phyloP scores from a whole-genome alignment of 2,329 filamentous ascomycete species.

The Stachybotrys echinatus region DNA sequence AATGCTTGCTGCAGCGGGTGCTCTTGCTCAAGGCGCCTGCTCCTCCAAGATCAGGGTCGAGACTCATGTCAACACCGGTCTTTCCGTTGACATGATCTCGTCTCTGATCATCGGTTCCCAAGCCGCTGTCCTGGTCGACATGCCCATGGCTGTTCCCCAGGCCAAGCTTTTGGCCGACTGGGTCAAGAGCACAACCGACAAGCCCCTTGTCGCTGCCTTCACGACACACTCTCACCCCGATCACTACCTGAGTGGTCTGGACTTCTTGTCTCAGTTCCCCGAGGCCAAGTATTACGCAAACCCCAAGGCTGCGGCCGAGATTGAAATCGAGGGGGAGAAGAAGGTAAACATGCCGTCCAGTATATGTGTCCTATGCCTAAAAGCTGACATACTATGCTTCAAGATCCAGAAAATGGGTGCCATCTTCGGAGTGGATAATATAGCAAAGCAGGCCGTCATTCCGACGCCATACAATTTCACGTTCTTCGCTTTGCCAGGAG shows the following conservation, averaged over 20 bases:
- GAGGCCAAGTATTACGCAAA: slow-evolving; percentile 7
- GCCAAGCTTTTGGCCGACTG: slow-evolving; percentile 6
- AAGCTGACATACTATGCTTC: no score
- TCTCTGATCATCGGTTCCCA: slow-evolving; percentile 9
- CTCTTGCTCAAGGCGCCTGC: no score
- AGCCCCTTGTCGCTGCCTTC: slow-evolving; percentile 9
- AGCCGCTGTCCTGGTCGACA: slow-evolving; percentile 8
- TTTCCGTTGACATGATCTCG: slow-evolving; percentile 8
- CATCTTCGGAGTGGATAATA: slow-evolving; percentile 4
- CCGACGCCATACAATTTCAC: no score
- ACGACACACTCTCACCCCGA: slow-evolving; percentile 8
- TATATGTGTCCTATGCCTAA: no score
- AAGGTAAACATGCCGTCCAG: no score
- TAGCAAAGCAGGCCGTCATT: no score
- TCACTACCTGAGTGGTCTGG: slow-evolving; percentile 6
- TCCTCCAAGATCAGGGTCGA: no score
- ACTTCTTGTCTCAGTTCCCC: slow-evolving; percentile 6
- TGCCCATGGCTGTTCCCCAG: slow-evolving; percentile 6
- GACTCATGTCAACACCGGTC: slow-evolving; percentile 5
- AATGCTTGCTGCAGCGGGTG: no score
- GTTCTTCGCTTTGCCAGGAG: no score
- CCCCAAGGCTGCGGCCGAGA: slow-evolving; percentile 2
- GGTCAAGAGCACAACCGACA: slow-evolving; percentile 7
- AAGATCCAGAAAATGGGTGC: slow-evolving; percentile 3
- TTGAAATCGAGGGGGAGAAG: slow-evolving; percentile 5